Evolutionary conservation across 768 basidiomycete genomes (phyloP).

Genomic region (Agaricus subrufescens): DNA sequence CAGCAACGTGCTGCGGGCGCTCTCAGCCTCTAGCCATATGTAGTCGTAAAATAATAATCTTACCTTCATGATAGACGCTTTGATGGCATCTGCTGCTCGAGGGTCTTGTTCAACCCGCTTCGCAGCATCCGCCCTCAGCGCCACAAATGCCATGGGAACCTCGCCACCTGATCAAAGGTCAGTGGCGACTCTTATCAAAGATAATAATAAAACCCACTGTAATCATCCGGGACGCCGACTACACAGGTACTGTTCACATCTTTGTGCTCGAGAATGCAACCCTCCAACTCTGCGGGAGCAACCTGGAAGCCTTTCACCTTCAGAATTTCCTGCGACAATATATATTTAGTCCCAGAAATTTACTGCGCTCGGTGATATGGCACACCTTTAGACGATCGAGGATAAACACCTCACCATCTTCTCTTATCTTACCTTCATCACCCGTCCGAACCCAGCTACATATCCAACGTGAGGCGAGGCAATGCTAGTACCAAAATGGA

Average conservation of each 20-base stretch:
- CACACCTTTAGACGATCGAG: constrained; percentile 59
- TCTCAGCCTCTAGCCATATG: not conserved
- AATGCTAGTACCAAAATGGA: not conserved
- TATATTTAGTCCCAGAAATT: not conserved
- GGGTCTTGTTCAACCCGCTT: constrained; percentile 26
- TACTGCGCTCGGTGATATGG: not conserved
- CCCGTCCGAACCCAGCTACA: constrained; percentile 65
- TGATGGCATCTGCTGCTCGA: constrained; percentile 27
- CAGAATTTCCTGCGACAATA: constrained; percentile 36
- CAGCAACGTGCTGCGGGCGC: constrained; percentile 43
- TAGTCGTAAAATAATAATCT: not conserved
- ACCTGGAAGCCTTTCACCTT: constrained; percentile 65
- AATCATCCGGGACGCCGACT: constrained; percentile 63
- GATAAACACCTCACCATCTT: constrained; percentile 53
- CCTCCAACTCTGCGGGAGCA: constrained; percentile 70
- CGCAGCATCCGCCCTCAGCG: constrained; percentile 39
- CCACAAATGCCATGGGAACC: constrained; percentile 65
- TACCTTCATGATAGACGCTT: constrained; percentile 45
- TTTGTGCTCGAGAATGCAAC: constrained; percentile 53
- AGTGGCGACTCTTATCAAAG: not conserved
- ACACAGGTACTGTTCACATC: constrained; percentile 63
- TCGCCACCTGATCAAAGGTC: constrained; percentile 43
- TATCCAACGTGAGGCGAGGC: not conserved
- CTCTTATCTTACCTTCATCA: constrained; percentile 53
- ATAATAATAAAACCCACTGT: constrained; percentile 30